Evolutionary conservation across 2,329 filamentous ascomycete species (phyloP).

Genomic region (Lachnellula occidentalis): DNA sequence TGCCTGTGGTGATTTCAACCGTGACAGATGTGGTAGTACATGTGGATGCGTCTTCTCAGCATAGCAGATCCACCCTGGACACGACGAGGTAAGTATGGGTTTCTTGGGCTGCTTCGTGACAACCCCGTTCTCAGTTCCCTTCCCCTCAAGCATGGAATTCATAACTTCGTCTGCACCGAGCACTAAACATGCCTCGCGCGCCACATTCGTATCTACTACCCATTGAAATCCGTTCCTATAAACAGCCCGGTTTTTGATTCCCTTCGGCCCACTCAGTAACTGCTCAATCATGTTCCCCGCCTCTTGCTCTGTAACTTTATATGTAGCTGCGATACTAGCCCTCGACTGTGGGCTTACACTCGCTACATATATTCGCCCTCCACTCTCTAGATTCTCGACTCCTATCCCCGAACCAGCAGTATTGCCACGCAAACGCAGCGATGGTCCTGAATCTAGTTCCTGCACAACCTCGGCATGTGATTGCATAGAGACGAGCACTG

Average conservation of each 20-base stretch:
- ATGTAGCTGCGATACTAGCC: constrained; percentile 82
- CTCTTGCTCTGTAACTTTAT: constrained; percentile 65
- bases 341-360: constrained; percentile 89
- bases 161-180: constrained; percentile 69
- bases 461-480: constrained; percentile 87
- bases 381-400: constrained; percentile 49
- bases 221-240: constrained; percentile 76
- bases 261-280: constrained; percentile 64
- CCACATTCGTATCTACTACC: constrained; percentile 83
- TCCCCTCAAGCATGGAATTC: constrained; percentile 28
- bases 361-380: constrained; percentile 77
- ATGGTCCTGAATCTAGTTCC: constrained; percentile 65
- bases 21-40: constrained; percentile 83
- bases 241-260: constrained; percentile 64
- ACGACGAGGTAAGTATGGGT: constrained; percentile 80
- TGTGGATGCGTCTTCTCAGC: constrained; percentile 97
- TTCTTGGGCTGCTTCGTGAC: constrained; percentile 29
- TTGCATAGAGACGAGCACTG: constrained; percentile 91
- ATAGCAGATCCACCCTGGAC: constrained; percentile 98
- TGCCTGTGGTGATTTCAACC: constrained; percentile 90
- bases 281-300: constrained; percentile 80
- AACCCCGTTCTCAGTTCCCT: constrained; percentile 7
- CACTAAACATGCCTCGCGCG: constrained; percentile 78
- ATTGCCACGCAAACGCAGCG: constrained; percentile 26
- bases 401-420: constrained; percentile 30